Conservation (phyloP, 306 rosid species). For the Aeschynomene evenia region DNA sequence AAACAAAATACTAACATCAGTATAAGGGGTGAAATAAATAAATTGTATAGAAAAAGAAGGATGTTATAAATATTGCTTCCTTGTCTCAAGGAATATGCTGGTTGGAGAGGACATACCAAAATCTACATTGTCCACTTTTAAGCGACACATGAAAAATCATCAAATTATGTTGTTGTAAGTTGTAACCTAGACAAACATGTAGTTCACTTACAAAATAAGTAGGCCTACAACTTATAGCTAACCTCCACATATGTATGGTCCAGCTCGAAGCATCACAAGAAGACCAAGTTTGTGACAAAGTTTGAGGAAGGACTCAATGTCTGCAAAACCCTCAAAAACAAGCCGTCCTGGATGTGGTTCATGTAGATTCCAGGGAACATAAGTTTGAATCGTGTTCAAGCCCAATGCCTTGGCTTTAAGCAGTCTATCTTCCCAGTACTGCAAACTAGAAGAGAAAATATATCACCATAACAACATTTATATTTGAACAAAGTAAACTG, state of each 20-base stretch:
- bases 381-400: constrained; percentile 84
- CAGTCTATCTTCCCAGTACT: constrained; percentile 97
- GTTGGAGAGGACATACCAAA: background rate
- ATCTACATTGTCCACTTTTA: constrained; percentile 14
- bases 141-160: background rate
- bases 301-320: constrained; percentile 68
- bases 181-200: constrained; percentile 11
- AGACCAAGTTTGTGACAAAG: constrained; percentile 78
- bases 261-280: constrained; percentile 83
- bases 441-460: constrained; percentile 37
- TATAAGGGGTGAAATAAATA: background rate
- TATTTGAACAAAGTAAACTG: constrained; percentile 20
- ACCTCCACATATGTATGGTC: constrained; percentile 95
- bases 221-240: constrained; percentile 29
- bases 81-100: background rate
- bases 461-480: constrained; percentile 20
- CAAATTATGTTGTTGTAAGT: constrained; percentile 3
- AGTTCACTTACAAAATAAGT: background rate
- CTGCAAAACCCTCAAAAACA: constrained; percentile 74
- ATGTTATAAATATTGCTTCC: constrained; percentile 2
- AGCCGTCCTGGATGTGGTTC: constrained; percentile 72
- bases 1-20: constrained; percentile 21
- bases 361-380: constrained; percentile 94
- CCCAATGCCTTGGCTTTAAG: constrained; percentile 93
- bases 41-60: background rate